Base-by-base conservation (phyloP, 768 basidiomycete species). In the Hygrophoropsis aurantiaca region DNA sequence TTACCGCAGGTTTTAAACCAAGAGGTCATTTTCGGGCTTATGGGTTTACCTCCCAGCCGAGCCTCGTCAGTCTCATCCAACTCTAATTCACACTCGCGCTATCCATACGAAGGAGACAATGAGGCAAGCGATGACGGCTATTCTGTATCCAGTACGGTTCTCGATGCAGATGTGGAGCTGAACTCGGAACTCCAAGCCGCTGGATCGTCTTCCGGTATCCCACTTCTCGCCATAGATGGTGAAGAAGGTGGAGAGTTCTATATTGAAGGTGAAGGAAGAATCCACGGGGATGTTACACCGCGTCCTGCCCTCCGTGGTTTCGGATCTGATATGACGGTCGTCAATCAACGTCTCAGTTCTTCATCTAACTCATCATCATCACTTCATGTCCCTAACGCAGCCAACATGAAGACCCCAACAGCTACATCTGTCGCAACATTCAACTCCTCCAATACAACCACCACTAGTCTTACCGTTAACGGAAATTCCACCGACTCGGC, bases 1-100 rank as follows among this genome's bases (percentile, higher is more conserved):
- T 68, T 72, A 5, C 85, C 85, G 0, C 85, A 87, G 58, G 75
- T 88, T 16, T 76, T 90, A 37, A 82, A 80, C 42, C 81, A 85
- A 59, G 80, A 86, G 45, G 86, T 88, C 32, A 80, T 87, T 30
- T 79, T 79, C 2, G 71, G 77, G 3, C 73, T 90, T 8, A 71
- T 87, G 3, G 85, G 86, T 4, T 67, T 84, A 33, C 66, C 69
- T 2, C 65, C 68, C 5, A 69, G 66, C 7, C 66, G 70, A 26
- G 59, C 67, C 40, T 69, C 67, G 15, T 64, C 64, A 69, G 34
- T 74, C 60, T 16, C 68, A 71, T n/a, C 73, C 72, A 16, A 62
- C 58, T 4, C 27, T 57, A 30, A 30, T 13, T 15, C 56, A 58
- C 30, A 66, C 59, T 50, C 58, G 55, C 40, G 64, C 64, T n/a